Percentiles rank a stretch among this genome's conserved stretches.
These are phyloP conservation scores for Marasmius fiardii DNA, from an alignment of 1,284 basidiomycete species.

Conservation along the genomic window DNA sequence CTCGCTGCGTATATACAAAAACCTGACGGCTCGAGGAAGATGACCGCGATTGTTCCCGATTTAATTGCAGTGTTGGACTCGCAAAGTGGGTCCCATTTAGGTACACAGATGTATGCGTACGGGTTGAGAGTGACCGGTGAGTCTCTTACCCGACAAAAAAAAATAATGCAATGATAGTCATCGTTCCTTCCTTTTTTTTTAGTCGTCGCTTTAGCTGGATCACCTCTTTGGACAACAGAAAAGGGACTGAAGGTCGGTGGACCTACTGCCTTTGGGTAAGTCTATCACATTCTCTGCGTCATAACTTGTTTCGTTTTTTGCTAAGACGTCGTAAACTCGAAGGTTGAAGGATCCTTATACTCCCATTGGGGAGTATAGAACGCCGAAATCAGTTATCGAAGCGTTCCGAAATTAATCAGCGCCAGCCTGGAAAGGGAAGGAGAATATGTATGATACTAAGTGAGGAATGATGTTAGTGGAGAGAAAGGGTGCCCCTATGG, in stretches of 20 bases:
- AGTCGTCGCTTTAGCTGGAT: slow-evolving; percentile 49
- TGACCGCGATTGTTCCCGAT: slow-evolving; percentile 47
- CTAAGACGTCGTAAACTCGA: too few species aligned
- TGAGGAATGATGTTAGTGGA: too few species aligned
- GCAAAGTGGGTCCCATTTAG: slow-evolving; percentile 49
- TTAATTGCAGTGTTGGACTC: slow-evolving; percentile 55
- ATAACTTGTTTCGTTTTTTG: too few species aligned
- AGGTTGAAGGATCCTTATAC: too few species aligned
- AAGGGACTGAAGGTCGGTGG: slow-evolving; percentile 45
- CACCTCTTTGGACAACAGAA: slow-evolving; percentile 50
- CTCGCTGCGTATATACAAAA: slow-evolving; percentile 39
- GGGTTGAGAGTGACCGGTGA: slow-evolving; percentile 40
- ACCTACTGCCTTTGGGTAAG: slow-evolving; percentile 30
- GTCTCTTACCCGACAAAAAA: too few species aligned
- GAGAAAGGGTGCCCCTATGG: too few species aligned
- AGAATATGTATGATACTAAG: too few species aligned
- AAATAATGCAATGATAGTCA: neutral
- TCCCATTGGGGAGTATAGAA: too few species aligned
- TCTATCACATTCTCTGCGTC: too few species aligned
- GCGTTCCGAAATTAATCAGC: too few species aligned
- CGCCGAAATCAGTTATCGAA: too few species aligned
- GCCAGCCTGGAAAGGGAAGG: too few species aligned
- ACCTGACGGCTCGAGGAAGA: slow-evolving; percentile 20
- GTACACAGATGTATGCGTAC: slow-evolving; percentile 37
- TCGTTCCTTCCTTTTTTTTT: slow-evolving; percentile 12